These are phyloP conservation scores for Colletotrichum orbiculare DNA, from an alignment of 2,329 filamentous ascomycete genomes.

Conservation along the genomic window DNA sequence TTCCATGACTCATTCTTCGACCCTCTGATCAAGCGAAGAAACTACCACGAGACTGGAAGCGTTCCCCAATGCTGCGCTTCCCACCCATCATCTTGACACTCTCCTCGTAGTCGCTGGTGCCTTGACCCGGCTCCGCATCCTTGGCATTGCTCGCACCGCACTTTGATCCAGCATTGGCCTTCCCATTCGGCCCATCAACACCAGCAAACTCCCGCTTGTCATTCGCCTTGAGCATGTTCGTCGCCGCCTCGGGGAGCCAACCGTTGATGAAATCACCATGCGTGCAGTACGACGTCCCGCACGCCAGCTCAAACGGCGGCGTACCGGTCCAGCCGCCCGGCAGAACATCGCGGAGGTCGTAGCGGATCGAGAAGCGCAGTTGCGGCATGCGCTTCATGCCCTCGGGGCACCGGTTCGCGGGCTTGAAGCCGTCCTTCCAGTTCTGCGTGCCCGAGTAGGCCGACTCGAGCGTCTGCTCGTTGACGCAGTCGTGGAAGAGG, in stretches of 20 bases:
- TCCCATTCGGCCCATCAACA: slow-evolving; percentile 46
- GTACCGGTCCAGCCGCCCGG: slow-evolving; percentile 57
- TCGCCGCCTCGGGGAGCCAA: slow-evolving; percentile 53
- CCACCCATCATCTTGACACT: slow-evolving; percentile 38
- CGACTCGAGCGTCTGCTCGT: slow-evolving; percentile 39
- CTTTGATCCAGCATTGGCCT: slow-evolving; percentile 39
- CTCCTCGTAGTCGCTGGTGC: slow-evolving; percentile 52
- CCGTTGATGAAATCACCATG: slow-evolving; percentile 62
- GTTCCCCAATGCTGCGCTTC: slow-evolving; percentile 25
- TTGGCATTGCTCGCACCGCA: slow-evolving; percentile 44
- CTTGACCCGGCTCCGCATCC: slow-evolving; percentile 54
- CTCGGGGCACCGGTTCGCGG: slow-evolving; percentile 51
- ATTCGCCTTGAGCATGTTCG: slow-evolving; percentile 52
- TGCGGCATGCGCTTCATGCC: slow-evolving; percentile 59
- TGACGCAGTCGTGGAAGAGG: slow-evolving; percentile 42
- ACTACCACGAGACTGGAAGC: slow-evolving; percentile 9
- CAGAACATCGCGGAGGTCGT: slow-evolving; percentile 55
- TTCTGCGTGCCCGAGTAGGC: slow-evolving; percentile 38
- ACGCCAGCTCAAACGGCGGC: slow-evolving; percentile 56
- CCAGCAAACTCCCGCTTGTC: slow-evolving; percentile 49
- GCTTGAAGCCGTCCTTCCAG: slow-evolving; percentile 29
- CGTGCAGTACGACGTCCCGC: slow-evolving; percentile 52
- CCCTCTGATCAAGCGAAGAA: not conserved
- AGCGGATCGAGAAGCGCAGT: slow-evolving; percentile 59
- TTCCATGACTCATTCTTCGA: not conserved